Percentiles rank a stretch among this genome's conserved stretches.
These are phyloP conservation scores for Potentilla sterilis DNA, from an alignment of 306 rosid genomes.

Conservation along the genomic window DNA sequence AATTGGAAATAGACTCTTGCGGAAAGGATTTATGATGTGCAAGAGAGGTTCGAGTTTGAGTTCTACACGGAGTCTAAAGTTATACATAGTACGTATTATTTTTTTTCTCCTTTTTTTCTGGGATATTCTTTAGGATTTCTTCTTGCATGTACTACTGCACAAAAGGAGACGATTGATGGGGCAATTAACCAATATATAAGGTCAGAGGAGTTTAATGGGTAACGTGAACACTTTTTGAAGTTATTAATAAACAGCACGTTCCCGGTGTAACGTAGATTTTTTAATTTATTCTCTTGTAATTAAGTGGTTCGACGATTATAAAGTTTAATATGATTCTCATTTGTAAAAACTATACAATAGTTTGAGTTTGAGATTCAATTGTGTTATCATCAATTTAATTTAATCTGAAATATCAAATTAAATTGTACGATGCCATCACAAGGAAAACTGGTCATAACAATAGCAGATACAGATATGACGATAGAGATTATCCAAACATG, in stretches of 20 bases:
- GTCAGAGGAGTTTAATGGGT: background rate
- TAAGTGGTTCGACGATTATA: background rate
- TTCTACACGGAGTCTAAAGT: background rate
- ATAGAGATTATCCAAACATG: background rate
- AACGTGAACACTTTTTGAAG: background rate
- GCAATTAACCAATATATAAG: background rate
- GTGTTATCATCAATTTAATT: too few relatives aligned
- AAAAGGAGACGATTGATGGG: background rate
- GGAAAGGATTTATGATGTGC: background rate
- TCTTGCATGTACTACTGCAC: background rate
- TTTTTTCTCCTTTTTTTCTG: background rate
- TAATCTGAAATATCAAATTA: too few relatives aligned
- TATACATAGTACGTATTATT: background rate
- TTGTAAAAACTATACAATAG: background rate
- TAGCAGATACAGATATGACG: background rate
- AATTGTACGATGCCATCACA: too few relatives aligned
- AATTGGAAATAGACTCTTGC: background rate
- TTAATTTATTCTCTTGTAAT: background rate
- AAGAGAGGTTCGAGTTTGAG: background rate
- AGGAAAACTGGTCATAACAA: background rate
- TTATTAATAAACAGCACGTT: background rate
- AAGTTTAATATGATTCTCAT: background rate
- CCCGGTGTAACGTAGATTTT: too few relatives aligned
- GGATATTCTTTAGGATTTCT: background rate
- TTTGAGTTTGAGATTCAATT: background rate